Percentiles rank a stretch among this genome's conserved stretches.
phyloP scores from a whole-genome alignment of 495 filamentous ascomycete species.

The Aspergillus panamensis region DNA sequence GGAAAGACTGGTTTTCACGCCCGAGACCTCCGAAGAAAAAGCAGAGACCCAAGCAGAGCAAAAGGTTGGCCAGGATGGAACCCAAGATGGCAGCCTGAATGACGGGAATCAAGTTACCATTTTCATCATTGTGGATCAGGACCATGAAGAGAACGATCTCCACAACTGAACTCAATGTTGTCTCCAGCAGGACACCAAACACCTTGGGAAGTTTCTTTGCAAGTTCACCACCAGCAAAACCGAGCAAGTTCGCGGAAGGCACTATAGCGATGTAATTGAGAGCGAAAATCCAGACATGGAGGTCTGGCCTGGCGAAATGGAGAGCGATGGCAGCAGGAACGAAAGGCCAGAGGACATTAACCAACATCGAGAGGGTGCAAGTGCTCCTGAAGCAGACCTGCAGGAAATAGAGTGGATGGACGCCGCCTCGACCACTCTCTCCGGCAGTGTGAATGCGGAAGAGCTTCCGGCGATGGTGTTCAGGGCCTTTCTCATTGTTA shows the following conservation, averaged over 20 bases:
- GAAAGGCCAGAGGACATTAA: slow-evolving; percentile 73
- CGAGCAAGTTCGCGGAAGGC: slow-evolving; percentile 80
- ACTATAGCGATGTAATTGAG: slow-evolving; percentile 82
- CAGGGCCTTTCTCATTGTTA: slow-evolving; percentile 20
- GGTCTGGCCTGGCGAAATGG: slow-evolving; percentile 58
- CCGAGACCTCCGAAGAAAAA: slow-evolving; percentile 74
- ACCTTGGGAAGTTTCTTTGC: slow-evolving; percentile 77
- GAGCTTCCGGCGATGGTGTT: slow-evolving; percentile 21
- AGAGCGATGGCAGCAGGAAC: slow-evolving; percentile 65
- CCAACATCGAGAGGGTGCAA: slow-evolving; percentile 52
- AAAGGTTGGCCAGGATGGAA: slow-evolving; percentile 73
- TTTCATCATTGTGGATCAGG: slow-evolving; percentile 44
- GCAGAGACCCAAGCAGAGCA: slow-evolving; percentile 71
- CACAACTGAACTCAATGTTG: slow-evolving; percentile 70
- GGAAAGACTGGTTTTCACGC: slow-evolving; percentile 63
- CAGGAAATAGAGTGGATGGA: slow-evolving; percentile 59
- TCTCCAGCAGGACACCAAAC: slow-evolving; percentile 72
- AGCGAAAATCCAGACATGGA: slow-evolving; percentile 62
- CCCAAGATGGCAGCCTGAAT: slow-evolving; percentile 82
- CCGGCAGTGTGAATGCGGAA: slow-evolving; percentile 57
- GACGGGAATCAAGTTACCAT: slow-evolving; percentile 57
- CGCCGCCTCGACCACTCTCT: slow-evolving; percentile 59
- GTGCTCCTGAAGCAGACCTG: slow-evolving; percentile 57
- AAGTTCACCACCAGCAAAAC: slow-evolving; percentile 79
- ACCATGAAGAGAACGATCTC: slow-evolving; percentile 84